Evolutionary conservation across 148 eudicot genomes (phyloP), one percentile per base, ranked within the genome.

Genomic region (Silene latifolia): DNA sequence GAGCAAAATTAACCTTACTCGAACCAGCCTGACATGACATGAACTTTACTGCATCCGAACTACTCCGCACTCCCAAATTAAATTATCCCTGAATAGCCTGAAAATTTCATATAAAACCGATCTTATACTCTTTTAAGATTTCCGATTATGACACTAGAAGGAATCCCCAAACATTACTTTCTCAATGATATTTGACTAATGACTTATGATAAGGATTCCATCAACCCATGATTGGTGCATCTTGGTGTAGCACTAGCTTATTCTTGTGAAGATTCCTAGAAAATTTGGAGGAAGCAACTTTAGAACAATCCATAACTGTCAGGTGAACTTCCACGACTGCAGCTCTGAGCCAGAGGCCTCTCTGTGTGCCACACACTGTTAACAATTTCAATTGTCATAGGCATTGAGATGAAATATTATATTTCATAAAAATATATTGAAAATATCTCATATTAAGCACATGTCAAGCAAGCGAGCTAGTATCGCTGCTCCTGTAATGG

Each of bases 161-260:
- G 74, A 61, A 69, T 74, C 47, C 44, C 8, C 63, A 61, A 29
- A 63, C 63, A 51, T 75, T 29, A 69, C 74, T 56, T 69, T 69
- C 35, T 29, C 60, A 44, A 80, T 63, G 66, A 80, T 35, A 61
- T 23, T 21, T 7, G 76, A 56, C 12, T 44, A 6, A 25, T 74
- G 82, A 56, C 12, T 44, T 10, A 25, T 74, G 82, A 80, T 75
- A 75, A 75, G 75, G 75, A 80, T 76, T 80, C 79, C 71, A 24
- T 70, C 39, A 11, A 21, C 71, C 71, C 70, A 68, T 69, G 13
- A 46, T 54, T 53, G 74, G 66, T 79, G 69, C 72, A 71, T 56
- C 27, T 58, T 71, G 56, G 69, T 71, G 72, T 53, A 56, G 72
- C 72, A 57, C 75, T 75, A 56, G 48, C 46, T 61, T 42, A 68